Conservation (phyloP, 371 early-diverging fungal species). For the Mortierella sp. region DNA sequence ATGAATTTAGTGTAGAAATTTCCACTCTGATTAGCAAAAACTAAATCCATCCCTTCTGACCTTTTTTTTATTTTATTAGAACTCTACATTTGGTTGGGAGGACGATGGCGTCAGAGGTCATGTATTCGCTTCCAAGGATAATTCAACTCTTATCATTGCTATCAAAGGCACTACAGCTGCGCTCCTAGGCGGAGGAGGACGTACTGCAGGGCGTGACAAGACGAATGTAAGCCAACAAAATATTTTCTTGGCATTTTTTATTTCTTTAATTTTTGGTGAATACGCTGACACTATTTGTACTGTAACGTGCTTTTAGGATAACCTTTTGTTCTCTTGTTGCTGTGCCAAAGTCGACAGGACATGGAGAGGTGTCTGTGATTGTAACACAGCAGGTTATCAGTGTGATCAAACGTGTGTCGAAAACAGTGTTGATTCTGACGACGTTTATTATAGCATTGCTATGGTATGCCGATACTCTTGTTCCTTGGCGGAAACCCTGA, state of each 20-base stretch:
- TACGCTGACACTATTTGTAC: background rate
- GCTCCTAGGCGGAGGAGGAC: slow-evolving; percentile 79
- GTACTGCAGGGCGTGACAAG: slow-evolving; percentile 88
- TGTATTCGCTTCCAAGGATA: slow-evolving; percentile 79
- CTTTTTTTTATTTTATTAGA: slow-evolving; percentile 60
- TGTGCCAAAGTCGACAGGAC: slow-evolving; percentile 91
- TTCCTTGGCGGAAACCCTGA: too few species aligned
- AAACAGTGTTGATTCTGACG: slow-evolving; percentile 66
- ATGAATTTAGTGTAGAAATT: background rate
- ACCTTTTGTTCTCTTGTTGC: slow-evolving; percentile 97
- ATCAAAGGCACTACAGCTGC: slow-evolving; percentile 94
- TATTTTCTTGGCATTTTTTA: background rate
- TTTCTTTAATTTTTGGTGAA: background rate
- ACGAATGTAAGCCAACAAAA: slow-evolving; percentile 70
- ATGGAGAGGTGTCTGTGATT: slow-evolving; percentile 91
- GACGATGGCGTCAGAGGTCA: slow-evolving; percentile 92
- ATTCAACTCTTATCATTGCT: slow-evolving; percentile 81
- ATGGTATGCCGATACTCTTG: slow-evolving; percentile 69
- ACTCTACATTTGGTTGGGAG: slow-evolving; percentile 89
- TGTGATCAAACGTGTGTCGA: slow-evolving; percentile 80
- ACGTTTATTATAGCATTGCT: slow-evolving; percentile 88
- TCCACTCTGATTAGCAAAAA: too few species aligned
- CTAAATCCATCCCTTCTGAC: slow-evolving; percentile 2
- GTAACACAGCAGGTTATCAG: slow-evolving; percentile 69
- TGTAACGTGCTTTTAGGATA: slow-evolving; percentile 70